Base-by-base conservation (phyloP, 1,139 yeast species). In the Blastobotrys illinoisensis region DNA sequence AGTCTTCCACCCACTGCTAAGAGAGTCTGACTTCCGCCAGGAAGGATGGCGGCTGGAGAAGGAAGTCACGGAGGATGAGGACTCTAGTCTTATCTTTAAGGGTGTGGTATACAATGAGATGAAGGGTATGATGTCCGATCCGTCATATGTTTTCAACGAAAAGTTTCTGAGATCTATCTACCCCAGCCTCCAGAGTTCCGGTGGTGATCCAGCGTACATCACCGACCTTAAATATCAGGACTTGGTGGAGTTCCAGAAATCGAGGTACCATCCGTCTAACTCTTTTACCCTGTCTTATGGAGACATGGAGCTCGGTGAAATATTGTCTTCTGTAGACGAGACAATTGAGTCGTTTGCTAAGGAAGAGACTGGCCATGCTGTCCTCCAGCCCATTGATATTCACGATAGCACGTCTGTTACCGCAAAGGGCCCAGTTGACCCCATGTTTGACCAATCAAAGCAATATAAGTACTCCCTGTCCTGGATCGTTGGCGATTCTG, bases 1-100 rank as follows among this genome's bases (percentile, higher is more conserved):
- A 2, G 93, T 91, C 0, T 80, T 90, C 58, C 85, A 83, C 62
- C 99, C 99, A 5, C 70, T 88, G 51, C 74, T 93, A 58, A 78
- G 87, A 36, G 79, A 81, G 59, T 85, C 85, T 54, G 99, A 95
- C 70, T 93, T 93, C 67, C 78, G 80, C 61, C 99, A 95, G 73
- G 99, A 93, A 73, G 99, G 99, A 44, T 93, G 99, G 99, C 81
- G 99, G 68, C 74, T 95, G 48, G 99, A 93, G 69, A 83, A 88
- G 62, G 81, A 81, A 54, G 78, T 76, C 50, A 72, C 83, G 21
- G 57, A 60, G 13, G 91, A 91, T 65, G 73, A 74, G 7, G 59
- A 64, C 0, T 77, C 88, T 16, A 86, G 88, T 1, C 68, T 93
- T 50, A 77, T 75, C 7, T 89, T 88, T 69, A 93, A 93, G 71